These are phyloP conservation scores for Skeletonema marinoi DNA, from an alignment of 108 stramenopile genomes.

Conservation along the genomic window DNA sequence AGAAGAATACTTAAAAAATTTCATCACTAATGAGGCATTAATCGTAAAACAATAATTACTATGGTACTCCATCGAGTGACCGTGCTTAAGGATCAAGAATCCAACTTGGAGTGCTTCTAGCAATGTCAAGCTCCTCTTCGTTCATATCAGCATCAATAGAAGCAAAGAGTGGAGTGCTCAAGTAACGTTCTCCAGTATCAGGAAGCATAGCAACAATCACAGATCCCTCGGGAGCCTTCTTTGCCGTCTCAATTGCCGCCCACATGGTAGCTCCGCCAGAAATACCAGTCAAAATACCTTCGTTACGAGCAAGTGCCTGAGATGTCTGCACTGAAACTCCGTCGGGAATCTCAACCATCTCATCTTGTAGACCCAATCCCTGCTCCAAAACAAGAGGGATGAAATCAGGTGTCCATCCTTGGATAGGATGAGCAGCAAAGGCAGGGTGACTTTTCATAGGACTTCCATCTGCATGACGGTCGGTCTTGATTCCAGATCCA, in stretches of 20 bases:
- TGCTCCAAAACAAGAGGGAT: constrained; percentile 71
- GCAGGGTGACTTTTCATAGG: constrained; percentile 56
- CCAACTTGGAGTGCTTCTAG: too few species aligned
- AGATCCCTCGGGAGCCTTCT: constrained; percentile 64
- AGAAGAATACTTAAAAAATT: too few species aligned
- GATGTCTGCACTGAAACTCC: constrained; percentile 57
- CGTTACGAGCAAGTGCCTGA: constrained; percentile 70
- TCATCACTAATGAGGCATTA: too few species aligned
- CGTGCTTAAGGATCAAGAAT: too few species aligned
- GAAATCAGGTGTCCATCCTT: constrained; percentile 86
- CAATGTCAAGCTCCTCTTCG: constrained; percentile 62
- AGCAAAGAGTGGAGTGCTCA: constrained; percentile 83
- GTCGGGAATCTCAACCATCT: constrained; percentile 53
- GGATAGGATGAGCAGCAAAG: constrained; percentile 43
- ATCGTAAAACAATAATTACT: too few species aligned
- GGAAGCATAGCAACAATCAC: constrained; percentile 72
- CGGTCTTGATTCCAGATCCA: constrained; percentile 60
- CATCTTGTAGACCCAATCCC: constrained; percentile 51
- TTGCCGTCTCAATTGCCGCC: constrained; percentile 75
- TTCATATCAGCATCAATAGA: constrained; percentile 81
- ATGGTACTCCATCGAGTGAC: too few species aligned
- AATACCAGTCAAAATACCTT: constrained; percentile 81
- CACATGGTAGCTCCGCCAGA: constrained; percentile 74
- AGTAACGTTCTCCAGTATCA: constrained; percentile 86
- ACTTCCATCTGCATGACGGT: constrained; percentile 57